These are phyloP conservation scores for Penicillium paneum DNA, from an alignment of 2,329 filamentous ascomycete species.

Conservation along the genomic window DNA sequence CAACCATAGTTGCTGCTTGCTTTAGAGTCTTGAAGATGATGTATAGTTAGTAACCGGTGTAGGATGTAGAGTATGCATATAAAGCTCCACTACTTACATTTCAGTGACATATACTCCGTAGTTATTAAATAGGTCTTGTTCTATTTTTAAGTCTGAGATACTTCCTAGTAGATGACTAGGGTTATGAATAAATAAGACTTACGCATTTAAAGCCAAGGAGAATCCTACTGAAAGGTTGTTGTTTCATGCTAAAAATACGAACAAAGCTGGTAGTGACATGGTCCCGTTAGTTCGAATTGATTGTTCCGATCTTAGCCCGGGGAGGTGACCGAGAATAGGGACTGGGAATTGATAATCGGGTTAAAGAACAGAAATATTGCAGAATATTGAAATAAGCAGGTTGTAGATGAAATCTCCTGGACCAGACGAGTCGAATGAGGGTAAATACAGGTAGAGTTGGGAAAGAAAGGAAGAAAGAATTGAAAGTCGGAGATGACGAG, in stretches of 20 bases:
- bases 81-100: background rate
- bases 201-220: background rate
- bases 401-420: slow-evolving; percentile 34
- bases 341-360: slow-evolving; percentile 19
- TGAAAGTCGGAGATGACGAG: slow-evolving; percentile 30
- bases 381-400: background rate
- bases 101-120: background rate
- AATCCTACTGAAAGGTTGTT: background rate
- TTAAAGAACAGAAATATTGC: background rate
- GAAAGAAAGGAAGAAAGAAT: slow-evolving; percentile 7
- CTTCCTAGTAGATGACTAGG: background rate
- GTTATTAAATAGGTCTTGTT: background rate
- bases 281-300: background rate
- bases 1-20: background rate
- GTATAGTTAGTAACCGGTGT: background rate
- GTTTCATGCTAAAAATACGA: slow-evolving; percentile 3
- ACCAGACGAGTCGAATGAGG: slow-evolving; percentile 59
- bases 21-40: background rate
- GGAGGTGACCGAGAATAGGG: slow-evolving; percentile 1
- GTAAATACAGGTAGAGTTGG: slow-evolving; percentile 57
- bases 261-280: slow-evolving; percentile 12
- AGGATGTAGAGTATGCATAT: background rate
- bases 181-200: background rate
- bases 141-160: background rate
- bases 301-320: slow-evolving; percentile 8